phyloP scores from a whole-genome alignment of 805 yeast species.

The Metschnikowia reukaufii region DNA sequence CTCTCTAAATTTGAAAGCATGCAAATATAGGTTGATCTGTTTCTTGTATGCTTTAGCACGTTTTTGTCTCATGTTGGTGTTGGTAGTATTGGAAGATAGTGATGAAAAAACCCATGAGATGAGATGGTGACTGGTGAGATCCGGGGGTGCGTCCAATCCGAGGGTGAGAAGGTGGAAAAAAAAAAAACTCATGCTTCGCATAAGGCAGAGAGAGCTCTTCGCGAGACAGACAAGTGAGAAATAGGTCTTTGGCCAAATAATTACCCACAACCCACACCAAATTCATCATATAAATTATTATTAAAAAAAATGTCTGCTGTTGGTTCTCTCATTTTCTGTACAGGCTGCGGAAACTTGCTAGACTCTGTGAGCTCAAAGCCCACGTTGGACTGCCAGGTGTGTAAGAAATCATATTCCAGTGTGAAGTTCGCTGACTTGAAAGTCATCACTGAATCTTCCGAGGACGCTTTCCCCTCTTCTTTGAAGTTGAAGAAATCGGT shows the following conservation, averaged over 20 bases:
- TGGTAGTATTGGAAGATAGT: background rate
- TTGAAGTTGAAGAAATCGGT: constrained; percentile 80
- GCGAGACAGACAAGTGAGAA: constrained; percentile 1
- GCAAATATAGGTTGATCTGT: constrained; percentile 81
- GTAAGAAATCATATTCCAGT: constrained; percentile 44
- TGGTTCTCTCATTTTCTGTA: constrained; percentile 92
- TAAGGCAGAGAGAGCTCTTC: constrained; percentile 8
- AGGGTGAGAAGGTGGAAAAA: constrained; percentile 2
- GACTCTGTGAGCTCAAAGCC: constrained; percentile 59
- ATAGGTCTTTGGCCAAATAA: background rate
- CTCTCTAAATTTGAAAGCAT: constrained; percentile 87
- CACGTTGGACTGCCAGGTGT: constrained; percentile 56
- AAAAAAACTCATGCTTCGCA: constrained; percentile 1
- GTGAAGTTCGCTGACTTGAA: constrained; percentile 69
- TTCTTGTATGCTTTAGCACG: constrained; percentile 92
- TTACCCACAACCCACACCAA: too few relatives aligned
- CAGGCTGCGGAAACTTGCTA: constrained; percentile 86
- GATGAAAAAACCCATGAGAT: constrained; percentile 2
- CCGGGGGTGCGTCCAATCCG: constrained; percentile 9
- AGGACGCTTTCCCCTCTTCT: constrained; percentile 91
- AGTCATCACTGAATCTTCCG: constrained; percentile 85
- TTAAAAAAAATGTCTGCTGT: constrained; percentile 79
- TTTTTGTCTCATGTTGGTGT: constrained; percentile 78
- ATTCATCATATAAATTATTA: too few relatives aligned
- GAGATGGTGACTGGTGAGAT: constrained; percentile 11